Evolutionary conservation across 2,329 filamentous ascomycete species (phyloP).

Genomic region (Sporothrix phasma): DNA sequence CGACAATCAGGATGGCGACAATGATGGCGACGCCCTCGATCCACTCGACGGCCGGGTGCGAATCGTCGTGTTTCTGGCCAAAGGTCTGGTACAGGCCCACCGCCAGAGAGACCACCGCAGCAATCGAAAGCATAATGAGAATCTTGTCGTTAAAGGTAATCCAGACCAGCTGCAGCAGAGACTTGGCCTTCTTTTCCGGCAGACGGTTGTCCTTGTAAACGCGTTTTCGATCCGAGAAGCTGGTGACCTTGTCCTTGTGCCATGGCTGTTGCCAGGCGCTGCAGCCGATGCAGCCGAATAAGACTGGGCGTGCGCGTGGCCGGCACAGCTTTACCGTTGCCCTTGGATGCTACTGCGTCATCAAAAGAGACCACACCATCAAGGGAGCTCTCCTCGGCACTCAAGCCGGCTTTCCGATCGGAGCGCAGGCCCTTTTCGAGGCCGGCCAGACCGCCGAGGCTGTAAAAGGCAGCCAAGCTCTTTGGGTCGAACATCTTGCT

Average conservation of each 20-base stretch:
- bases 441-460: constrained; percentile 66
- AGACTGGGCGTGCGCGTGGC: constrained; percentile 19
- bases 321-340: constrained; percentile 21
- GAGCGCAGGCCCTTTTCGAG: constrained; percentile 70
- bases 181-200: constrained; percentile 66
- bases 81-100: constrained; percentile 69
- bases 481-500: constrained; percentile 87
- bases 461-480: constrained; percentile 70
- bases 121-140: constrained; percentile 58
- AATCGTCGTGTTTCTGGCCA: constrained; percentile 42
- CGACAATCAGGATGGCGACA: constrained; percentile 67
- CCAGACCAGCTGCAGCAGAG: constrained; percentile 63
- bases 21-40: constrained; percentile 75
- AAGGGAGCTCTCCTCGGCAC: constrained; percentile 60
- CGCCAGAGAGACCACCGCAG: constrained; percentile 62
- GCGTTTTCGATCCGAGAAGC: constrained; percentile 55
- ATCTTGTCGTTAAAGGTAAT: constrained; percentile 81
- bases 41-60: constrained; percentile 58
- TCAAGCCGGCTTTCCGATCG: constrained; percentile 63
- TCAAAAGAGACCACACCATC: constrained; percentile 61
- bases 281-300: constrained; percentile 17
- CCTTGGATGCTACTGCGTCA: constrained; percentile 45
- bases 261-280: neutral
- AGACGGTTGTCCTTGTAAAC: constrained; percentile 64
- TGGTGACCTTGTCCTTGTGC: constrained; percentile 8